These are phyloP conservation scores for Clonostachys rhizophaga DNA, from an alignment of 2,329 filamentous ascomycete species.

Conservation along the genomic window DNA sequence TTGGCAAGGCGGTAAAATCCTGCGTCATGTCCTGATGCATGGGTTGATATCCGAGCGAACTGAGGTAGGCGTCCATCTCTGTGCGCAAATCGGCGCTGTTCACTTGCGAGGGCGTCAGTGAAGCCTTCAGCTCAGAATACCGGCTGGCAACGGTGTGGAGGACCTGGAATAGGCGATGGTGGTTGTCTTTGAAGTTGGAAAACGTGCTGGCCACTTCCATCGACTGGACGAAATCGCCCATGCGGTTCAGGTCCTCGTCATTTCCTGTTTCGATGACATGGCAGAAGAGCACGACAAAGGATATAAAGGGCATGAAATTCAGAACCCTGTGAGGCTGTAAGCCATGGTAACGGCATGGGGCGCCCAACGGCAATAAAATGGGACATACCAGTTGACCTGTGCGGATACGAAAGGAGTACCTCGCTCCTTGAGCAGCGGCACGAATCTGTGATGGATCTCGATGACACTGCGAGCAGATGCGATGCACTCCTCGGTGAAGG, in stretches of 20 bases:
- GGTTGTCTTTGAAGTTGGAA: not conserved
- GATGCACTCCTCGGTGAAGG: slow-evolving; percentile 1
- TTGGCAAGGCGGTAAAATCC: not conserved
- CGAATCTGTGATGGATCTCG: not conserved
- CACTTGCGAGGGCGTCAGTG: slow-evolving; percentile 16
- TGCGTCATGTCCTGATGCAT: not conserved
- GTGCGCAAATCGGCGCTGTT: not conserved
- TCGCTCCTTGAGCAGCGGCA: not conserved
- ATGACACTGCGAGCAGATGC: not conserved
- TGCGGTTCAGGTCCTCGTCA: not conserved
- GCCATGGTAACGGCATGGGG: not conserved
- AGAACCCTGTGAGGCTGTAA: not conserved
- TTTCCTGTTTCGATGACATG: slow-evolving; percentile 27
- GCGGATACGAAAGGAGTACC: not conserved
- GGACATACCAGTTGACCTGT: not conserved
- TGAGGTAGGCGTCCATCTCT: not conserved
- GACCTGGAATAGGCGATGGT: slow-evolving; percentile 1
- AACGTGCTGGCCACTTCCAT: not conserved
- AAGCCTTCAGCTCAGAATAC: not conserved
- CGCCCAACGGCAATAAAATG: not conserved
- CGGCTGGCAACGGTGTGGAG: slow-evolving; percentile 1
- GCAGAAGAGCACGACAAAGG: slow-evolving; percentile 16
- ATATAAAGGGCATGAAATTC: slow-evolving; percentile 9
- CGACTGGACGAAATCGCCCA: not conserved
- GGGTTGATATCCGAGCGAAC: not conserved